Base-by-base conservation (phyloP, 805 yeast species). In the Barnettozyma vustinii region DNA sequence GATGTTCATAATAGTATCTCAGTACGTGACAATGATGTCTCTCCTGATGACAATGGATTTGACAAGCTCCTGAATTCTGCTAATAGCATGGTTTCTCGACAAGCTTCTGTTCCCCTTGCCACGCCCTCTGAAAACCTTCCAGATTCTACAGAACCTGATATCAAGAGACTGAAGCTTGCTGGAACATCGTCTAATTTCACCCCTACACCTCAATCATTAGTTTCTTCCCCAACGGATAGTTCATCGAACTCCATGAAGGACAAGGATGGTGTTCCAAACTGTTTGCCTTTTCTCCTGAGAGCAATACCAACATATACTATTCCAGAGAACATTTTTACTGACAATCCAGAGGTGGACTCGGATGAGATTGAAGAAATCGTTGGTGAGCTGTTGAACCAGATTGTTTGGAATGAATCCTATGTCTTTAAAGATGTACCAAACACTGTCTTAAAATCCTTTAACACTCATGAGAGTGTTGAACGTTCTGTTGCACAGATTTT, bases 261-360 rank as follows among this genome's bases (percentile, higher is more conserved):
- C 53, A 71, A 69, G 23, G 71, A 60, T 40, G 77, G 74, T 45
- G 76, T 71, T 40, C 75, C 87, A 6, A 84, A 83, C 54, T 82
- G 83, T 65, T 63, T 85, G 32, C 91, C 90, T 1, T 79, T 86
- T 64, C 70, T 86, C 10, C 63, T 86, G 25, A 67, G 91, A 50
- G 78, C 82, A 39, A 76, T 84, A 50, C 83, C 87, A 18, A 69
- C 83, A 0, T 70, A 75, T 40, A 75, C 86, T 0, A 79, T 86
- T 10, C 92, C 95, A 0, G 68, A 72, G 15, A 56, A 61, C 13
- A 80, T 81, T 52, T 64, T 76, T 37, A 52, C 67, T 12, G 66
- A 70, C 18, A 71, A 66, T 47, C 73, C 75, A 0, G 42, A 37
- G 0, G 40, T 73, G 4, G 19, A 58, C 2, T 56, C 50, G 12